Evolutionary conservation across 1,284 basidiomycete species (phyloP), one percentile per base, ranked within the genome.

Genomic region (Cutaneotrichosporon dermatis): DNA sequence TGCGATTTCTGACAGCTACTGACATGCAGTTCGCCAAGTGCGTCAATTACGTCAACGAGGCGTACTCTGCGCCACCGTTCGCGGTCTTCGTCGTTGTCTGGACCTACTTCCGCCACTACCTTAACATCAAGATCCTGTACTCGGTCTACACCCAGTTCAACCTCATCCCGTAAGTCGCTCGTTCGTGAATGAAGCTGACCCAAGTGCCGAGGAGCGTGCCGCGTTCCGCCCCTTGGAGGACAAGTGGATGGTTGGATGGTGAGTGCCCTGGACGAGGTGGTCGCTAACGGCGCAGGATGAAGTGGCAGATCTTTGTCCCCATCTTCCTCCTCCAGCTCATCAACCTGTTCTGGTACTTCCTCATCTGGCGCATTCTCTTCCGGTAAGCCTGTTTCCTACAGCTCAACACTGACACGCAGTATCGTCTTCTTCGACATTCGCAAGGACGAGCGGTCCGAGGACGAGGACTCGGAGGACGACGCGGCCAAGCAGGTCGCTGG

Each of bases 81-180:
- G 81, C 80, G 0, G 66, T 84, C 49, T 91, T 97, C 72, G 79
- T 92, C 53, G 73, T 71, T 46, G 78, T 89, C 7, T 97, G 94
- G 93, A 86, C 88, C 4, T 99, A 99, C 77, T 92, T 96, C 84
- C 89, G 96, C 1, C 94, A 97, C 76, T 97, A 89, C 75, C 81
- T 96, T 39, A 98, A 97, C 75, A 76, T 95, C 45, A 79, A 82
- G 54, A 96, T 99, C 16, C 83, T 99, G 34, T 88, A 84, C 80
- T 93, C 91, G 1, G 89, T 97, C 1, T 94, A 87, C 86, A 81
- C 74, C 39, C 84, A 99, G 71, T 92, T 86, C 63, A 83, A 89
- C 58, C 78, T 88, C 12, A 83, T 92, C 60, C 90, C 90, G 89
- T 92, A 71, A 60, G 90, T 66, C 16, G n/a, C 9, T 35, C 37